phyloP scores from a whole-genome alignment of 176 grass and related monocot genomes.

The Oryza brachyantha region DNA sequence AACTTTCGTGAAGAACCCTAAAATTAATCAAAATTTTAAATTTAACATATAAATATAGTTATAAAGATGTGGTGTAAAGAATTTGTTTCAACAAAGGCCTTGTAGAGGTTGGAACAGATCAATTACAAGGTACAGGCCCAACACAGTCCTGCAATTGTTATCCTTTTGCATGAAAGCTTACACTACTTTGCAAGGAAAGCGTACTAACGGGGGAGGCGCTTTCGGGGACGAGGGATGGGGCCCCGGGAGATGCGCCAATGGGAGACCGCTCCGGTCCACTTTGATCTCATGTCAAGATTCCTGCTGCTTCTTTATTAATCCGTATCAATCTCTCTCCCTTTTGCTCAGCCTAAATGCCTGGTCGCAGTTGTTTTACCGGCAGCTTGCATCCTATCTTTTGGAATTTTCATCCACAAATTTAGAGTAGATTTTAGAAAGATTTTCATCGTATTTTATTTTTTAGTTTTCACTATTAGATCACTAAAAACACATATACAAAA shows the following conservation, averaged over 20 bases:
- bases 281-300: constrained; percentile 30
- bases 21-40: too few species aligned
- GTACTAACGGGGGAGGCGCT: neutral
- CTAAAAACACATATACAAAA: too few species aligned
- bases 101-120: too few species aligned
- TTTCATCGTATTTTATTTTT: too few species aligned
- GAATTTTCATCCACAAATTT: too few species aligned
- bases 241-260: neutral
- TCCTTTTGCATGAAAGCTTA: neutral
- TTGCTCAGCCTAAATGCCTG: neutral
- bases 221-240: neutral
- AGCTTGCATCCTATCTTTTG: too few species aligned
- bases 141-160: neutral
- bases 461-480: too few species aligned
- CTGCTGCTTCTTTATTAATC: constrained; percentile 22
- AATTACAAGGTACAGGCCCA: neutral
- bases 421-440: too few species aligned
- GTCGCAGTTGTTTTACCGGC: constrained; percentile 13
- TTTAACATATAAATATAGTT: too few species aligned
- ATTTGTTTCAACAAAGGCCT: too few species aligned
- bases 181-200: constrained; percentile 5
- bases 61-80: too few species aligned
- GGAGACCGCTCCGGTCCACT: constrained; percentile 30
- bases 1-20: too few species aligned
- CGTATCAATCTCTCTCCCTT: neutral